Evolutionary conservation across 176 grass and related monocot species (phyloP).

Genomic region (Aegilops tauschii): DNA sequence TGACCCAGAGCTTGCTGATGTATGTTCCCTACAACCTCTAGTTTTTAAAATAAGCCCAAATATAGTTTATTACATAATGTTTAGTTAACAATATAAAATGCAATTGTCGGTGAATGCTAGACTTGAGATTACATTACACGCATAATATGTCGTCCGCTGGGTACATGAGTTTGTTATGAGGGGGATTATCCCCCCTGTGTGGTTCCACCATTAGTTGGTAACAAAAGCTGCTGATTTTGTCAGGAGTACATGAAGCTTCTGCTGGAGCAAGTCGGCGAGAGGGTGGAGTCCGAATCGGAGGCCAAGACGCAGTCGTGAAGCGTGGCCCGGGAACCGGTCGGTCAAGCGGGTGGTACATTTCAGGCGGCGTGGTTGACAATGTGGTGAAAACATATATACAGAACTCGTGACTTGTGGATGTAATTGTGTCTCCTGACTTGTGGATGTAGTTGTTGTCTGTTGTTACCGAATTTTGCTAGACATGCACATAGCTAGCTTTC

Average conservation of each 20-base stretch:
- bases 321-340: too few relatives aligned
- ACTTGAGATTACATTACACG: background rate
- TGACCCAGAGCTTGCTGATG: slow-evolving; percentile 61
- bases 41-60: background rate
- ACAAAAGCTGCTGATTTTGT: background rate
- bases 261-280: slow-evolving; percentile 31
- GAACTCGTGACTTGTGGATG: too few relatives aligned
- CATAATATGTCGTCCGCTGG: background rate
- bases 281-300: slow-evolving; percentile 31
- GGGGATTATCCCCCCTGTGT: background rate
- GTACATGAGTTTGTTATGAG: background rate
- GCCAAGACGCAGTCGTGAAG: background rate
- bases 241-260: slow-evolving; percentile 41
- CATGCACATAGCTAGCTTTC: too few relatives aligned
- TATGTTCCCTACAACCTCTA: slow-evolving; percentile 30
- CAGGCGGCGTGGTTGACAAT: too few relatives aligned
- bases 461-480: too few relatives aligned
- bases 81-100: background rate
- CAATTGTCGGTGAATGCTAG: background rate
- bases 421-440: too few relatives aligned
- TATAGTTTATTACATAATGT: background rate
- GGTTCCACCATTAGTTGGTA: background rate
- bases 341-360: too few relatives aligned
- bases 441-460: too few relatives aligned
- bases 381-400: too few relatives aligned